phyloP scores from a whole-genome alignment of 2,329 filamentous ascomycete genomes.

The Coniosporium uncinatum region DNA sequence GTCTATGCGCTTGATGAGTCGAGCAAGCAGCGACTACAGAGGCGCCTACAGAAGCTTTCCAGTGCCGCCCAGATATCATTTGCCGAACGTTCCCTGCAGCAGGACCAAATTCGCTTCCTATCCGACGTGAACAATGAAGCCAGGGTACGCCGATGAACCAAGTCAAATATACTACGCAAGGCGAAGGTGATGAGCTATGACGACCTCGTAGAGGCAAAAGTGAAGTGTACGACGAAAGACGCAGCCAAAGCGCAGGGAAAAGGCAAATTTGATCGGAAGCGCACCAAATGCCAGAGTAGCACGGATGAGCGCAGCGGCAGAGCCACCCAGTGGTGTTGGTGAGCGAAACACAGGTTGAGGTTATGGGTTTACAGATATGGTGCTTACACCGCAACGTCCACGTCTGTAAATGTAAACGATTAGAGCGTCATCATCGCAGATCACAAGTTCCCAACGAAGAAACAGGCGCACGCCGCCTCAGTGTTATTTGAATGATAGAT shows the following conservation, averaged over 20 bases:
- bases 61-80: constrained; percentile 13
- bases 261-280: constrained; percentile 6
- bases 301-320: too few relatives aligned
- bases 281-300: constrained; percentile 2
- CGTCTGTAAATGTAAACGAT: too few relatives aligned
- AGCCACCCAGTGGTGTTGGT: too few relatives aligned
- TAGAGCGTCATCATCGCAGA: too few relatives aligned
- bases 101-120: constrained; percentile 18
- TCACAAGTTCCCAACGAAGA: too few relatives aligned
- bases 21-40: constrained; percentile 11
- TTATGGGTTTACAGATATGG: too few relatives aligned
- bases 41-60: constrained; percentile 6
- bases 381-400: too few relatives aligned
- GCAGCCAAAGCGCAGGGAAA: constrained; percentile 10
- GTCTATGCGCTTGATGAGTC: constrained; percentile 10
- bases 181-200: constrained; percentile 17
- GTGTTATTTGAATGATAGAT: too few relatives aligned
- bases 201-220: constrained; percentile 12
- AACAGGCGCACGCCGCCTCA: too few relatives aligned
- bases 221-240: constrained; percentile 15
- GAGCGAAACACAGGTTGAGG: too few relatives aligned
- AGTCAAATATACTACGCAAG: constrained; percentile 13
- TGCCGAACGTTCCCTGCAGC: constrained; percentile 10
- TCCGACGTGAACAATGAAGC: constrained; percentile 16
- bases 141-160: constrained; percentile 14